Percentiles rank a stretch among this genome's conserved stretches.
Conservation (phyloP, 2,329 filamentous ascomycete genomes). For the Metarhizium guizhouense region DNA sequence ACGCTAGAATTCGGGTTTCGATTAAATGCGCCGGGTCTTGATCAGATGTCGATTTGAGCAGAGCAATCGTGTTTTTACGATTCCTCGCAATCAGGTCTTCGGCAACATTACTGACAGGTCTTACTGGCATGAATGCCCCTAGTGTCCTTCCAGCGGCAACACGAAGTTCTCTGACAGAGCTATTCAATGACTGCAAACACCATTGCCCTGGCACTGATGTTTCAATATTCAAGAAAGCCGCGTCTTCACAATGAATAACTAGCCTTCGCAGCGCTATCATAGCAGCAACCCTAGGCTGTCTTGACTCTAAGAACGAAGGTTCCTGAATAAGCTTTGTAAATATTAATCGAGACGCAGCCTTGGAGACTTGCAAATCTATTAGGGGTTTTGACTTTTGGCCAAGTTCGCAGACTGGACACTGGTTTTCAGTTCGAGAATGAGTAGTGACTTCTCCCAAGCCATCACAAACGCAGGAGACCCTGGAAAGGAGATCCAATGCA, state of each 20-base stretch:
- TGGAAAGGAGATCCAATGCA: conserved; percentile 45
- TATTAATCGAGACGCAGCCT: conserved; percentile 31
- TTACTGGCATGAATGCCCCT: conserved; percentile 49
- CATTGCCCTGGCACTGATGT: conserved; percentile 64
- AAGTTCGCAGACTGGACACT: conserved; percentile 19
- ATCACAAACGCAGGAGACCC: conserved; percentile 27
- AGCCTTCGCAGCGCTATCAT: conserved; percentile 65
- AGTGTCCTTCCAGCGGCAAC: conserved; percentile 67
- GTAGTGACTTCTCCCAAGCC: not conserved
- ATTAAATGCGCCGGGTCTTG: conserved; percentile 56
- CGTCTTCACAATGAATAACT: conserved; percentile 54
- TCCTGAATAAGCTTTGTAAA: conserved; percentile 38
- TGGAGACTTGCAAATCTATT: conserved; percentile 11
- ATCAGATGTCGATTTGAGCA: conserved; percentile 64
- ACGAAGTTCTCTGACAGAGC: conserved; percentile 76
- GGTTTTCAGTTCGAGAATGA: not conserved
- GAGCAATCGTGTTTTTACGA: conserved; percentile 58
- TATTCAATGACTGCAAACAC: conserved; percentile 72
- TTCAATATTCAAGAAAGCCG: conserved; percentile 56
- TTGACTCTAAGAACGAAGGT: conserved; percentile 40
- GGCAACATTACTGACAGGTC: conserved; percentile 6
- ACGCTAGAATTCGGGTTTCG: conserved; percentile 78
- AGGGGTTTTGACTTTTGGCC: not conserved
- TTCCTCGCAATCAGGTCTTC: conserved; percentile 30
- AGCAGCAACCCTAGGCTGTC: conserved; percentile 56